Percentiles rank a stretch among this genome's conserved stretches.
Evolutionary conservation across 2,329 filamentous ascomycete genomes (phyloP).

Genomic region (Fusarium lyarnte): DNA sequence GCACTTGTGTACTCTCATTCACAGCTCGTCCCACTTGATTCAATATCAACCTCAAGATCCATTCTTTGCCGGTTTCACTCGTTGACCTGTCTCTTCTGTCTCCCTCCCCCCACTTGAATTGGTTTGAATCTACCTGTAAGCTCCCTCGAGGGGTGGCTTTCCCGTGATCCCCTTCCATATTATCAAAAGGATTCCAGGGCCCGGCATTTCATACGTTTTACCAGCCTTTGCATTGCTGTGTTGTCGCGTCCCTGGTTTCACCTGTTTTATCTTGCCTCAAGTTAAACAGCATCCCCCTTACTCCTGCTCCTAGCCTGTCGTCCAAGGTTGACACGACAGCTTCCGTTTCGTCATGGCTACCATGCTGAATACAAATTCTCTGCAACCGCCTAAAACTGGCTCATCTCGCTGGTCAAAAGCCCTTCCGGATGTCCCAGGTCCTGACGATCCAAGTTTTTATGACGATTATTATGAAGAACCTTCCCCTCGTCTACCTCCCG

Average conservation of each 20-base stretch:
- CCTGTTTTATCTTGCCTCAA: conserved; percentile 38
- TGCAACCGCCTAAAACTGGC: conserved; percentile 50
- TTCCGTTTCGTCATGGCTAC: conserved; percentile 34
- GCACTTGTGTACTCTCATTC: background rate
- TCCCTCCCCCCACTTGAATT: conserved; percentile 30
- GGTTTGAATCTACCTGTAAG: conserved; percentile 5
- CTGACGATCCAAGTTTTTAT: conserved; percentile 36
- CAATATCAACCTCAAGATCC: conserved; percentile 14
- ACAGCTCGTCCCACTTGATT: conserved; percentile 18
- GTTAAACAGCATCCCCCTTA: conserved; percentile 27
- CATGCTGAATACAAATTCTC: conserved; percentile 38
- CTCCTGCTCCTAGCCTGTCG: conserved; percentile 10
- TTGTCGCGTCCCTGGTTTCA: conserved; percentile 40
- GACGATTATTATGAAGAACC: conserved; percentile 31
- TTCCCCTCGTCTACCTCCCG: conserved; percentile 30
- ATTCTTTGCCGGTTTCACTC: conserved; percentile 33
- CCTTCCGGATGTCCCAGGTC: conserved; percentile 59
- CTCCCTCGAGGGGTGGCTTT: conserved; percentile 35
- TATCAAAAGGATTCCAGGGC: conserved; percentile 37
- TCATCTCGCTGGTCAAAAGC: conserved; percentile 68
- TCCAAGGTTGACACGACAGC: conserved; percentile 23
- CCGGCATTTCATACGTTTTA: conserved; percentile 23
- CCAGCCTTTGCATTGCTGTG: conserved; percentile 29
- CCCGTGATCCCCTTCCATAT: conserved; percentile 19
- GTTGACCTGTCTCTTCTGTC: conserved; percentile 7